Conservation (phyloP, 176 grass and related monocot species). For the Typha latifolia region DNA sequence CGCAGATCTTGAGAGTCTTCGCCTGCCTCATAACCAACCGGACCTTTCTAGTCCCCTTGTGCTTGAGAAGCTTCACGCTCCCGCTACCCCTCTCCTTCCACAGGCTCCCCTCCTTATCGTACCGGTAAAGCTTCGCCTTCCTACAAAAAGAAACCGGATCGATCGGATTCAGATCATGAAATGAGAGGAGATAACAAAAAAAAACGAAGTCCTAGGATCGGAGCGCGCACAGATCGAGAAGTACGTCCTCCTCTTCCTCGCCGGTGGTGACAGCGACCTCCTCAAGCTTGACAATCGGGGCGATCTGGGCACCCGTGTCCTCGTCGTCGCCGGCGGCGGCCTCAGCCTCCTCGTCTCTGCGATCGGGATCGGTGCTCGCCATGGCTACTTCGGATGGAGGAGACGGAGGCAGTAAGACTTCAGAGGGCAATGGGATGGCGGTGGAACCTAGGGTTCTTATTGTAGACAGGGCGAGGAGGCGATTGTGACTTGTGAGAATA, state of each 20-base stretch:
- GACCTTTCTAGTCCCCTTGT: conserved; percentile 60
- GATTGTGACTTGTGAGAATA: not conserved
- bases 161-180: conserved; percentile 34
- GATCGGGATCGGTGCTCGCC: conserved; percentile 25
- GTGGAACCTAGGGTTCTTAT: too few relatives aligned
- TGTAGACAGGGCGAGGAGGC: not conserved
- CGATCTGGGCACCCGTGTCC: conserved; percentile 80
- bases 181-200: not conserved
- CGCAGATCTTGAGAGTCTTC: conserved; percentile 92
- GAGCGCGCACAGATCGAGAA: conserved; percentile 52
- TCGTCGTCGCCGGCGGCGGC: conserved; percentile 62
- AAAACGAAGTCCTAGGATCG: conserved; percentile 10
- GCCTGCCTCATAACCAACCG: conserved; percentile 81
- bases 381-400: not conserved
- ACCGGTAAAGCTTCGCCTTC: conserved; percentile 71
- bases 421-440: too few relatives aligned
- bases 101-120: conserved; percentile 61
- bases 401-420: not conserved
- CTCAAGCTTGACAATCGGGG: conserved; percentile 70
- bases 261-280: conserved; percentile 80
- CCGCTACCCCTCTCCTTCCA: conserved; percentile 82
- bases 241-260: conserved; percentile 69
- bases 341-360: conserved; percentile 35
- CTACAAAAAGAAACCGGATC: conserved; percentile 20
- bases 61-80: conserved; percentile 62